phyloP scores from a whole-genome alignment of 805 yeast genomes.

The Priceomyces carsonii region DNA sequence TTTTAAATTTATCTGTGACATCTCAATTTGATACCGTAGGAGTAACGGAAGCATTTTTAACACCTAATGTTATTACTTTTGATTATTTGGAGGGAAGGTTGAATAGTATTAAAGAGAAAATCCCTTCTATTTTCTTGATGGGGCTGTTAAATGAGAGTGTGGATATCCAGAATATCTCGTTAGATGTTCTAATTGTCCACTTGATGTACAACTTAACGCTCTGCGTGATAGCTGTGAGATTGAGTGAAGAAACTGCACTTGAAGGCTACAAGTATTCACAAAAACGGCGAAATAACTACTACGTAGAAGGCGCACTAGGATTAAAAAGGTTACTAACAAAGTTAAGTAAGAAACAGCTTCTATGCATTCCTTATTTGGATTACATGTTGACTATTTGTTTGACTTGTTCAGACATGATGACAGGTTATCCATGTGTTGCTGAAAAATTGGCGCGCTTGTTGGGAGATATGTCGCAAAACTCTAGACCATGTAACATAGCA shows the following conservation, averaged over 20 bases:
- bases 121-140: no score
- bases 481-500: neutral
- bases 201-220: constrained; percentile 15
- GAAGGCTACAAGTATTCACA: neutral
- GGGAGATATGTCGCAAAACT: neutral
- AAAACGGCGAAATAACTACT: constrained; percentile 1
- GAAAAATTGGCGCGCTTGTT: neutral
- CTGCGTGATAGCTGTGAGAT: constrained; percentile 19
- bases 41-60: neutral
- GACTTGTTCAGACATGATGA: constrained; percentile 2
- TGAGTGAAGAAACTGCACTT: constrained; percentile 1
- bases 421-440: neutral
- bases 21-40: constrained; percentile 15
- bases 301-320: neutral
- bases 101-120: neutral
- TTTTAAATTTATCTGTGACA: constrained; percentile 21
- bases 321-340: neutral
- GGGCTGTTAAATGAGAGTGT: constrained; percentile 16
- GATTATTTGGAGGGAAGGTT: neutral
- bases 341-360: neutral
- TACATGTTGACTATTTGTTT: neutral
- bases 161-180: constrained; percentile 7
- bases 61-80: constrained; percentile 4
- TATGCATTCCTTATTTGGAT: constrained; percentile 2
- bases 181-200: constrained; percentile 15